Conservation (phyloP, 2,329 filamentous ascomycete genomes). For the Davidsoniella eucalypti region DNA sequence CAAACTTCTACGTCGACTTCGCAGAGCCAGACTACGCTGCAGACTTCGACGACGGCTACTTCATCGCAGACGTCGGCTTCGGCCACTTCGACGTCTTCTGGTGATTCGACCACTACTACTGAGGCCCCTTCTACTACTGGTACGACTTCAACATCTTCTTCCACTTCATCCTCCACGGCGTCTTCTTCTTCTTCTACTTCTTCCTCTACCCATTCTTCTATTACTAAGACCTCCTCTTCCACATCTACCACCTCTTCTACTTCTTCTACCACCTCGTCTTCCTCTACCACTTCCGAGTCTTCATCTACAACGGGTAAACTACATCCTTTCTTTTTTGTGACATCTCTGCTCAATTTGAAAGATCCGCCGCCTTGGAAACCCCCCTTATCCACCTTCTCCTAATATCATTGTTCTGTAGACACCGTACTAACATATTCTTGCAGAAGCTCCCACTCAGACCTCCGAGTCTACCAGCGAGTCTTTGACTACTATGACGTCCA, state of each 20-base stretch:
- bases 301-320: neutral
- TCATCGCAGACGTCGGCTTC: constrained; percentile 10
- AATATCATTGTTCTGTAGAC: neutral
- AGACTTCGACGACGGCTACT: neutral
- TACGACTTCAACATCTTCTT: constrained; percentile 8
- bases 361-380: neutral
- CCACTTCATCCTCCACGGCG: neutral
- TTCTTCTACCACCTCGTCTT: constrained; percentile 16
- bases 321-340: neutral
- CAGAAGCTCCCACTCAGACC: constrained; percentile 14
- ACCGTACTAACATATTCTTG: neutral
- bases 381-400: too few species aligned
- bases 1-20: constrained; percentile 7
- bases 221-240: constrained; percentile 6
- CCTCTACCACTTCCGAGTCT: constrained; percentile 11
- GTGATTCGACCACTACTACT: constrained; percentile 14
- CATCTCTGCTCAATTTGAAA: neutral
- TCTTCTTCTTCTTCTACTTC: constrained; percentile 12
- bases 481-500: constrained; percentile 28
- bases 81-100: constrained; percentile 17
- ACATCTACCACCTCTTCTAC: constrained; percentile 17
- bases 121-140: constrained; percentile 9
- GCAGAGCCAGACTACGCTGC: constrained; percentile 9
- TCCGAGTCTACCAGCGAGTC: constrained; percentile 21
- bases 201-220: constrained; percentile 11